Conservation (phyloP, 2,329 filamentous ascomycete genomes). For the Curvularia eragrostidis region DNA sequence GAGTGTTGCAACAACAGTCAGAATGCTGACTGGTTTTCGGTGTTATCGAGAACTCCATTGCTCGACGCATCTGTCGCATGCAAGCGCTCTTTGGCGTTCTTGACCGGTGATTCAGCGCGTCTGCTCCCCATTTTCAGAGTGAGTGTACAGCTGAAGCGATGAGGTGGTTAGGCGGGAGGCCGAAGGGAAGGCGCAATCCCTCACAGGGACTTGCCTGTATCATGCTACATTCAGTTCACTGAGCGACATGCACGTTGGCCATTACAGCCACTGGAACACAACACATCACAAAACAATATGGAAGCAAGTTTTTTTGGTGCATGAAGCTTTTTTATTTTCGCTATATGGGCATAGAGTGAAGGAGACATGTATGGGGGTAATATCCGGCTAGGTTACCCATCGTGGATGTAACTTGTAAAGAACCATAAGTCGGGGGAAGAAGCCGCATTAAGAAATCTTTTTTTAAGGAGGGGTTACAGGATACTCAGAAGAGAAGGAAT, state of each 20-base stretch:
- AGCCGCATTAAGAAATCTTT: constrained; percentile 6
- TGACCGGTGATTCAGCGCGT: constrained; percentile 8
- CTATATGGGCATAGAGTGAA: constrained; percentile 16
- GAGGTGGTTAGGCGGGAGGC: not conserved
- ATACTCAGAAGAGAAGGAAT: constrained; percentile 6
- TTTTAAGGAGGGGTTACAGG: constrained; percentile 5
- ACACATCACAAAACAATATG: not conserved
- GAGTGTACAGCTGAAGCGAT: not conserved
- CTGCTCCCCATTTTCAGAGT: constrained; percentile 25
- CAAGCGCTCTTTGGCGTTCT: not conserved
- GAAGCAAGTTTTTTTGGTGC: constrained; percentile 11
- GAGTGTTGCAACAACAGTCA: not conserved
- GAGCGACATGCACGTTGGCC: not conserved
- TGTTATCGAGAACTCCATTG: constrained; percentile 14
- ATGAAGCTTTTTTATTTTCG: constrained; percentile 24
- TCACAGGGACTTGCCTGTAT: not conserved
- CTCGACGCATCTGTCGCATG: constrained; percentile 12
- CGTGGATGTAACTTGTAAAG: constrained; percentile 9
- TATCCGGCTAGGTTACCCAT: constrained; percentile 1
- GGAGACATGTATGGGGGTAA: constrained; percentile 15
- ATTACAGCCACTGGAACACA: not conserved
- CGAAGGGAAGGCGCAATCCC: not conserved
- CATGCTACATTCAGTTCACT: not conserved
- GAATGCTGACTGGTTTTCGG: constrained; percentile 37
- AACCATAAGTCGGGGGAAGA: constrained; percentile 1